A percentile compares a stretch with the other conserved stretches of the same genome.
phyloP scores from a whole-genome alignment of 345 rosid species.

The Acer yangbiense region DNA sequence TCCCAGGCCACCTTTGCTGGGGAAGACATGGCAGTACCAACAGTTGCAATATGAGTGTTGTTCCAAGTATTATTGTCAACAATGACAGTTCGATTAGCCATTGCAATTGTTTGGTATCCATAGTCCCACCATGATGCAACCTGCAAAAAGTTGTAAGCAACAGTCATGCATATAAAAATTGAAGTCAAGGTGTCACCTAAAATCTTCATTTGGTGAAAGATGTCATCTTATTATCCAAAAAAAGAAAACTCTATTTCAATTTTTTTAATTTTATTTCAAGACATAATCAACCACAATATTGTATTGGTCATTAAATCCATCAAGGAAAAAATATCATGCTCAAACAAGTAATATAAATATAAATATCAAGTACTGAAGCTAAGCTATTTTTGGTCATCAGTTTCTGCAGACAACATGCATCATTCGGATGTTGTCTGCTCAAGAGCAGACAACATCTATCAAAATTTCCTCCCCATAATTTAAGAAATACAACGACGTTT shows the following conservation, averaged over 20 bases:
- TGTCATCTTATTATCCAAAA: neutral
- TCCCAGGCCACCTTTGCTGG: slow-evolving; percentile 99
- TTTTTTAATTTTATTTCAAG: neutral
- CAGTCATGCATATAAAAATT: neutral
- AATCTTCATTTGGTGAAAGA: slow-evolving; percentile 10
- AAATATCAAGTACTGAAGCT: neutral
- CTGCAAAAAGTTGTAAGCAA: slow-evolving; percentile 38
- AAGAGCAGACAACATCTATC: neutral
- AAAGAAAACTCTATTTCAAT: neutral
- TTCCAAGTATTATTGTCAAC: slow-evolving; percentile 99
- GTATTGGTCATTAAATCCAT: slow-evolving; percentile 6
- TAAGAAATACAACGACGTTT: neutral
- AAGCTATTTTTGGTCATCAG: neutral
- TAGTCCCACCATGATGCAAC: slow-evolving; percentile 99
- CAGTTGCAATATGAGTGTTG: slow-evolving; percentile 99
- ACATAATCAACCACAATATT: neutral
- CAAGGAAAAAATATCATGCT: neutral
- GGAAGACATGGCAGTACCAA: slow-evolving; percentile 99
- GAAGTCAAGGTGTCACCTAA: neutral
- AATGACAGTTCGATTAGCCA: slow-evolving; percentile 98
- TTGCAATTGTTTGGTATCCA: slow-evolving; percentile 98
- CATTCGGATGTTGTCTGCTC: no score
- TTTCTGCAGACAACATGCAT: neutral
- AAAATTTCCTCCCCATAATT: neutral
- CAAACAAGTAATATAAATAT: neutral